Conservation (phyloP, 176 grass and related monocot species). For the Oryza glaberrima region DNA sequence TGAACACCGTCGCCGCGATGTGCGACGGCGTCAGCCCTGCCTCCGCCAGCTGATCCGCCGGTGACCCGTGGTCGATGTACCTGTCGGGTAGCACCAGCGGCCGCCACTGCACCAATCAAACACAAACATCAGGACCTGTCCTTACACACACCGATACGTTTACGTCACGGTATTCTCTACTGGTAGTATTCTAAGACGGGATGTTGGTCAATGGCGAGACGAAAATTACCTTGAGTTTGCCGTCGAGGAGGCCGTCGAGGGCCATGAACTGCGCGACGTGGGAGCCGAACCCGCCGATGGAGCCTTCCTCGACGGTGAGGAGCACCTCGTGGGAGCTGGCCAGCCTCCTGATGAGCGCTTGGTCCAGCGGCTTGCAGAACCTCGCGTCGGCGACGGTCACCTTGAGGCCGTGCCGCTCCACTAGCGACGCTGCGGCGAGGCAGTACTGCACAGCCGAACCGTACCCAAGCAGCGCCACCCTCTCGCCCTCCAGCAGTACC, state of each 20-base stretch:
- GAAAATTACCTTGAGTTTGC: slow-evolving; percentile 63
- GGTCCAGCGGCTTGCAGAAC: slow-evolving; percentile 98
- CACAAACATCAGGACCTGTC: too few relatives aligned
- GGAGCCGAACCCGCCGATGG: slow-evolving; percentile 92
- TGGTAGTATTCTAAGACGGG: too few relatives aligned
- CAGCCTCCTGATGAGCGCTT: slow-evolving; percentile 74
- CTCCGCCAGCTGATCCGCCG: slow-evolving; percentile 81
- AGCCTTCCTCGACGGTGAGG: slow-evolving; percentile 96
- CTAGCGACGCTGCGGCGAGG: slow-evolving; percentile 60
- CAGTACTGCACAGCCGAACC: slow-evolving; percentile 91
- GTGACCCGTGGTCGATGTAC: slow-evolving; percentile 92
- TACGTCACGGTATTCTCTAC: too few relatives aligned
- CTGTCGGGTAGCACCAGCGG: slow-evolving; percentile 87
- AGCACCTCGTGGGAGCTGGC: slow-evolving; percentile 81
- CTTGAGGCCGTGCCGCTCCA: slow-evolving; percentile 64
- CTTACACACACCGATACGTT: too few relatives aligned
- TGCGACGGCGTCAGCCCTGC: slow-evolving; percentile 90
- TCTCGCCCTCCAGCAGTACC: slow-evolving; percentile 75
- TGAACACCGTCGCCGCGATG: slow-evolving; percentile 94
- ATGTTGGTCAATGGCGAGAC: background rate
- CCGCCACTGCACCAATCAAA: slow-evolving; percentile 72
- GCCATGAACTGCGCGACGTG: slow-evolving; percentile 98
- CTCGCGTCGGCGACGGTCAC: slow-evolving; percentile 89
- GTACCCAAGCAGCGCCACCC: slow-evolving; percentile 90
- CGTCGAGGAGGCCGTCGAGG: slow-evolving; percentile 85